phyloP scores from a whole-genome alignment of 768 basidiomycete species.

The Clitopilus passeckerianus region DNA sequence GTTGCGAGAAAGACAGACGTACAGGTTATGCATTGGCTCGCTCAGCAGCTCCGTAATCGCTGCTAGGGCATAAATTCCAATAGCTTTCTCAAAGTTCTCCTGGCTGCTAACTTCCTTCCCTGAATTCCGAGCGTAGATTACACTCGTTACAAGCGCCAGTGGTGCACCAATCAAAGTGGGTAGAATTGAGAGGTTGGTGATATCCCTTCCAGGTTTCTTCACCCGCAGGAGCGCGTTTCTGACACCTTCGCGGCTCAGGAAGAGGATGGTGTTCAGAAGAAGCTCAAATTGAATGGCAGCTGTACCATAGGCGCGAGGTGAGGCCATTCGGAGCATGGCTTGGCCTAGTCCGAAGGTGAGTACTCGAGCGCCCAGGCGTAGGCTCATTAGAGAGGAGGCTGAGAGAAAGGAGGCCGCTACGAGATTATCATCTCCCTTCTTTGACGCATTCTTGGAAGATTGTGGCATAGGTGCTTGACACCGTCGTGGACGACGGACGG shows the following conservation, averaged over 20 bases:
- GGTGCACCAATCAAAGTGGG: slow-evolving; percentile 70
- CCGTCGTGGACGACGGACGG: not conserved
- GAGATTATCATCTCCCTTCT: not conserved
- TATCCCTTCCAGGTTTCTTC: slow-evolving; percentile 18
- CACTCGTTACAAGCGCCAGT: slow-evolving; percentile 45
- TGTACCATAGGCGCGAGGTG: slow-evolving; percentile 83
- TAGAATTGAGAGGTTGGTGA: slow-evolving; percentile 50
- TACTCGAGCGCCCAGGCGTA: slow-evolving; percentile 81
- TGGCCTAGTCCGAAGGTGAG: slow-evolving; percentile 92
- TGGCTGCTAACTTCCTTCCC: slow-evolving; percentile 53
- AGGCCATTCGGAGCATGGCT: slow-evolving; percentile 73
- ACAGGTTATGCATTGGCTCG: slow-evolving; percentile 81
- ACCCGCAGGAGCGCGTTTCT: slow-evolving; percentile 79
- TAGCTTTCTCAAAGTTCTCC: slow-evolving; percentile 56
- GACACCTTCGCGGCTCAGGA: slow-evolving; percentile 91
- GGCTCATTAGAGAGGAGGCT: slow-evolving; percentile 68
- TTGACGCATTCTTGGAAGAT: not conserved
- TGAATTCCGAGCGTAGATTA: slow-evolving; percentile 52
- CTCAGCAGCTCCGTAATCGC: slow-evolving; percentile 74
- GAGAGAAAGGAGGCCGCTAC: slow-evolving; percentile 30
- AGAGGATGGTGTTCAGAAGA: slow-evolving; percentile 83
- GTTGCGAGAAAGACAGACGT: not conserved
- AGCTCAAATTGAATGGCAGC: slow-evolving; percentile 95
- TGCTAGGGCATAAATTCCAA: slow-evolving; percentile 67
- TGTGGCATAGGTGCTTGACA: not conserved